A percentile compares a stretch with the other conserved stretches of the same genome.
Conservation (phyloP, 768 basidiomycete species). For the Xerocomus brunneocitrinus region DNA sequence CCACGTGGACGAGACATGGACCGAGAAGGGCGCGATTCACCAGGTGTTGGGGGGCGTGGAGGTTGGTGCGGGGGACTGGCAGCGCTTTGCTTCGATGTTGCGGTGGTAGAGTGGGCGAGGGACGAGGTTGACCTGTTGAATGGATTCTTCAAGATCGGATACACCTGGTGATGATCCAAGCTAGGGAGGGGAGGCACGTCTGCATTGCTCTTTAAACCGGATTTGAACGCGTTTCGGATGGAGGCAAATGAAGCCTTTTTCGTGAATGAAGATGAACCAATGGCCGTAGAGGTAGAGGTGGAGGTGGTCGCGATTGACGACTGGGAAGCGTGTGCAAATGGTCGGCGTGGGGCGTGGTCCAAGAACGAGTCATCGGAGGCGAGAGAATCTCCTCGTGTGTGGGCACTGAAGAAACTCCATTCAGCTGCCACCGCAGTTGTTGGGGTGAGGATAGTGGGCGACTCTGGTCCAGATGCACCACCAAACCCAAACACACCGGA, state of each 20-base stretch:
- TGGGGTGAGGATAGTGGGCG: constrained; percentile 58
- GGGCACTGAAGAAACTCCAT: constrained; percentile 54
- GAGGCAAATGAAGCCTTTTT: constrained; percentile 87
- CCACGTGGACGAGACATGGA: constrained; percentile 46
- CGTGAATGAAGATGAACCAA: constrained; percentile 47
- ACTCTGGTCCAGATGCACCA: constrained; percentile 54
- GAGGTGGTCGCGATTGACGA: constrained; percentile 59
- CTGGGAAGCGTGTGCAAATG: constrained; percentile 68
- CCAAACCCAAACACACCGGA: constrained; percentile 46
- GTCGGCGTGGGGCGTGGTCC: constrained; percentile 53
- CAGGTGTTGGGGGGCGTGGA: constrained; percentile 58
- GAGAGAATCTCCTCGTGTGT: constrained; percentile 72
- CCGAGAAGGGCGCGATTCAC: constrained; percentile 33
- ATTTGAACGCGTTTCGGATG: constrained; percentile 83
- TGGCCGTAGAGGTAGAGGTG: constrained; percentile 15
- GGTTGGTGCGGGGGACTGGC: constrained; percentile 45
- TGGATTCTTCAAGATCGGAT: constrained; percentile 73
- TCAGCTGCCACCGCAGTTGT: constrained; percentile 40
- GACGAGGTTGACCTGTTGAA: constrained; percentile 82
- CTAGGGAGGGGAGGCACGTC: constrained; percentile 76
- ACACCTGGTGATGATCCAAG: constrained; percentile 56
- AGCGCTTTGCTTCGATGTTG: constrained; percentile 36
- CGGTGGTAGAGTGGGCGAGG: constrained; percentile 45
- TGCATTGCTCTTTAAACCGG: constrained; percentile 42
- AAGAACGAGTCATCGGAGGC: constrained; percentile 72